Conservation (phyloP, 1,284 basidiomycete species). For the Ustilago tritici region DNA sequence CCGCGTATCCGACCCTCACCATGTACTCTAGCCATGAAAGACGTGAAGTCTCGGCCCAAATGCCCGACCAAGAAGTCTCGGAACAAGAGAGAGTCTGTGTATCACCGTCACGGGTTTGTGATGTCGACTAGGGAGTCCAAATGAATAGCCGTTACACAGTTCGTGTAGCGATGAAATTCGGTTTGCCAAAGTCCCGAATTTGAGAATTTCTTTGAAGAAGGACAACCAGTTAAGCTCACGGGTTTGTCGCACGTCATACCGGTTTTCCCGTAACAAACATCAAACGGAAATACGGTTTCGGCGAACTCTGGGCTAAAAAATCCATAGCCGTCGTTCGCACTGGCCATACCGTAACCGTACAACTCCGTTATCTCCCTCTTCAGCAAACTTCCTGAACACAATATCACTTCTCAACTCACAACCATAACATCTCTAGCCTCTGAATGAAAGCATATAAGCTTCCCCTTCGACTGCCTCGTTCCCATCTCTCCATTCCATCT, state of each 20-base stretch:
- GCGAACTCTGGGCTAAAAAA: neutral
- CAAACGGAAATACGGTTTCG: neutral
- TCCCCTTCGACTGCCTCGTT: neutral
- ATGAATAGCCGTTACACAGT: neutral
- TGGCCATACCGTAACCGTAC: neutral
- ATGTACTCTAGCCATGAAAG: no score
- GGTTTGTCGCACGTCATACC: neutral
- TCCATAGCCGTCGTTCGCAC: slow-evolving; percentile 2
- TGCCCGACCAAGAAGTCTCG: neutral
- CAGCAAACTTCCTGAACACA: neutral
- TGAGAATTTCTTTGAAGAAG: neutral
- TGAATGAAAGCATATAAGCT: slow-evolving; percentile 5
- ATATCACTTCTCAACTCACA: neutral
- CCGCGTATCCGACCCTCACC: no score
- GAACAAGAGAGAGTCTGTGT: neutral
- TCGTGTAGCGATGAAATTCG: neutral
- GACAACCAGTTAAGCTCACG: neutral
- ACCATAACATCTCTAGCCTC: neutral
- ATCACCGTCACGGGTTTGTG: neutral
- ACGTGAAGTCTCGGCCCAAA: neutral
- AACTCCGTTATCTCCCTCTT: neutral
- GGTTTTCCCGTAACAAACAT: neutral
- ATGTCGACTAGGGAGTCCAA: neutral
- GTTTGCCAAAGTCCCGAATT: neutral
- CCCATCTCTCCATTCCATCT: neutral